Evolutionary conservation across 192 early-diverging fungal genomes (phyloP).

Genomic region (Coemansia umbellata): DNA sequence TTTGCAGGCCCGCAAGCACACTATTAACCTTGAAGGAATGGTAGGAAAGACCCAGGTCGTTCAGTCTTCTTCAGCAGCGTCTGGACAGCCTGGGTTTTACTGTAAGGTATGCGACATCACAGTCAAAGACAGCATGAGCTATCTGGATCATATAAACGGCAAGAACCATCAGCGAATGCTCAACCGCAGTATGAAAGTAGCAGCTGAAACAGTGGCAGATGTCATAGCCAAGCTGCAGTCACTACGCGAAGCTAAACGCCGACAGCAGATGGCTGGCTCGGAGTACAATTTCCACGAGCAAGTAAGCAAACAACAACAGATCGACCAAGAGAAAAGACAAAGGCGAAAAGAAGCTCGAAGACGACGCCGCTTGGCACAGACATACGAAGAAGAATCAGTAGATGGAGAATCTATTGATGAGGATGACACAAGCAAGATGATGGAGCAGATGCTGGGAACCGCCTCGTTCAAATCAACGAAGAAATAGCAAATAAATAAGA

Average conservation of each 20-base stretch:
- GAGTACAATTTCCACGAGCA: conserved; percentile 58
- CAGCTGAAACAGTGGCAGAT: conserved; percentile 68
- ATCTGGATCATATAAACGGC: conserved; percentile 90
- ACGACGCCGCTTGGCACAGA: conserved; percentile 49
- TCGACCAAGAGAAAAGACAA: conserved; percentile 56
- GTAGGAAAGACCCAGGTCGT: conserved; percentile 84
- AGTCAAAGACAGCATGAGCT: conserved; percentile 86
- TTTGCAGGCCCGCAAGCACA: conserved; percentile 56
- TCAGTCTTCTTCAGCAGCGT: conserved; percentile 50
- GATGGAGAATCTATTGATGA: conserved; percentile 14
- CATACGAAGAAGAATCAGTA: conserved; percentile 30
- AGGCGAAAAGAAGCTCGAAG: conserved; percentile 47
- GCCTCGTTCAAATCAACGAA: conserved; percentile 33
- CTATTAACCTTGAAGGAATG: conserved; percentile 67
- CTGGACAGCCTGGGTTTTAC: conserved; percentile 85
- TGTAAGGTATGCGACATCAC: conserved; percentile 86
- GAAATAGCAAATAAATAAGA: conserved; percentile 1
- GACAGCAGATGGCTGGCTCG: conserved; percentile 22
- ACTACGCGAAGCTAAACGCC: conserved; percentile 64
- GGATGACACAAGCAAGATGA: conserved; percentile 57
- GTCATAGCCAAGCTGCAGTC: conserved; percentile 66
- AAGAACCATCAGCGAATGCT: conserved; percentile 80
- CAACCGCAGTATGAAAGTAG: conserved; percentile 80
- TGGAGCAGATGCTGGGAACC: conserved; percentile 78
- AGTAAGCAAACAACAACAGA: conserved; percentile 58